Evolutionary conservation across 2,329 filamentous ascomycete species (phyloP), one percentile per base, ranked within the genome.

Genomic region (Blastomyces silverae): DNA sequence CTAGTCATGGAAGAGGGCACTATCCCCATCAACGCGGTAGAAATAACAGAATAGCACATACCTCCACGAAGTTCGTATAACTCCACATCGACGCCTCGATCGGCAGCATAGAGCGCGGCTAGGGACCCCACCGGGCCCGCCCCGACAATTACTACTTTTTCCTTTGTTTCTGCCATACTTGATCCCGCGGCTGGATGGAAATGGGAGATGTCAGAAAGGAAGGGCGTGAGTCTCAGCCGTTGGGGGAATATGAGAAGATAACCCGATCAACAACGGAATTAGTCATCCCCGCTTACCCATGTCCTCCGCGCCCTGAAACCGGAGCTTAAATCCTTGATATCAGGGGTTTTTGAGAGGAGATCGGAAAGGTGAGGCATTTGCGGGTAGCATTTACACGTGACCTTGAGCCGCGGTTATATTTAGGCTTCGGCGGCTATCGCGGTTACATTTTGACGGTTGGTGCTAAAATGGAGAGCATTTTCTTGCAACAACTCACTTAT

Each of bases 71-170:
- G 80, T 78, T 99, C 94, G 76, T 97, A 99, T 61, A 99, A 84
- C 75, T 97, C 92, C 42, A 99, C 94, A 72, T 93, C 81, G 76
- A 96, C 87, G 55, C 92, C 94, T 75, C 93, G 84, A 70, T 89
- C 85, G 3, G 94, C 93, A 63, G 94, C 93, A 80, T 97, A 99
- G 6, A 99, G 80, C 55, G 92, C 94, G 31, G 94, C 92, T 53
- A 99, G 81, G 13, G 92, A 91, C 50, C 94, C 94, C 8, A 99
- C 94, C 0, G 94, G 94, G 1, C 94, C 94, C 64, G 92, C 94
- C 63, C 94, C 94, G 60, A 99, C 88, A 58, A 99, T 84, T 25
- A 96, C 84, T 64, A 89, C 86, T 77, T 91, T 94, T 71, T 90
- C 84, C 66, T 71, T 75, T 44, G 68, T 68, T 62, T 42, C 64